A percentile compares a stretch with the other conserved stretches of the same genome.
These are phyloP conservation scores for Pulicaria dysenterica DNA, from an alignment of 129 eudicot species.

Conservation along the genomic window DNA sequence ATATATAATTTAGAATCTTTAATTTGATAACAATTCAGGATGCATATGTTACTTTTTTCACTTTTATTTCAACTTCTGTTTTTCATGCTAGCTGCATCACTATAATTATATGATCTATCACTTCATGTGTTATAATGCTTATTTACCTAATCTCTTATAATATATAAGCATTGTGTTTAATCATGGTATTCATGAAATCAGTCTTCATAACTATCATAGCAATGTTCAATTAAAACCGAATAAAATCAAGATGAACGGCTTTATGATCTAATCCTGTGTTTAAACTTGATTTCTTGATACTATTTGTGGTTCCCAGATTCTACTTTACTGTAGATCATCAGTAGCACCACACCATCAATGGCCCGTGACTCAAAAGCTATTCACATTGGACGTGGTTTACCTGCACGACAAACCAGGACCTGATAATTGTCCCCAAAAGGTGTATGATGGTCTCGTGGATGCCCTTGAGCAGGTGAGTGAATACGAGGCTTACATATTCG, in stretches of 20 bases:
- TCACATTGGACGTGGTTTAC: conserved; percentile 87
- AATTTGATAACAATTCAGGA: not conserved
- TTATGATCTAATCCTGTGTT: no score
- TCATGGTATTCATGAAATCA: not conserved
- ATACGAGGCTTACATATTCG: conserved; percentile 88
- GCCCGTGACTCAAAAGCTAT: conserved; percentile 67
- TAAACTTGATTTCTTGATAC: not conserved
- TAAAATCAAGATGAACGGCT: no score
- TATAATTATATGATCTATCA: not conserved
- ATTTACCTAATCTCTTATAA: not conserved
- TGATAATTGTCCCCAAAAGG: conserved; percentile 93
- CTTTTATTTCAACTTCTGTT: not conserved
- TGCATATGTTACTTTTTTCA: conserved; percentile 8
- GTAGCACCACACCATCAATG: conserved; percentile 68
- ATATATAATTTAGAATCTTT: not conserved
- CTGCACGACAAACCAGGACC: conserved; percentile 95
- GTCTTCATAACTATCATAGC: not conserved
- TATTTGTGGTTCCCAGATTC: conserved; percentile 50
- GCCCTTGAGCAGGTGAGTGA: conserved; percentile 90
- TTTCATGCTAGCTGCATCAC: not conserved
- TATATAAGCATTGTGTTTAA: not conserved
- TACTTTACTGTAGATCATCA: conserved; percentile 88
- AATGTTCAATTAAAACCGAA: no score
- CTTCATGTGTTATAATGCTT: not conserved
- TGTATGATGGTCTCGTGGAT: conserved; percentile 87